phyloP scores from a whole-genome alignment of 495 filamentous ascomycete species.

The Diplogelasinospora grovesii region DNA sequence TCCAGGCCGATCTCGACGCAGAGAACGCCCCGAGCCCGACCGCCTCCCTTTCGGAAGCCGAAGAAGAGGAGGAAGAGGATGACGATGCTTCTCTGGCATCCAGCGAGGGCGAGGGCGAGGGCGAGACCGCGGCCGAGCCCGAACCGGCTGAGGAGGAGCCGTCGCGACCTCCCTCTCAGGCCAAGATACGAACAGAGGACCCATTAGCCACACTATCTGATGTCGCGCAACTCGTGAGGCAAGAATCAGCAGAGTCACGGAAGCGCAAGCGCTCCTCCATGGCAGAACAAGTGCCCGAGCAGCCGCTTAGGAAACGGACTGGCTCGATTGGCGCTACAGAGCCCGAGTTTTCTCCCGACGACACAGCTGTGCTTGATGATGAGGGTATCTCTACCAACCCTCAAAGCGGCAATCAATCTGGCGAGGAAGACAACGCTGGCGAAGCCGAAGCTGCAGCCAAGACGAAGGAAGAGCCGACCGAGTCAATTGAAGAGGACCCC shows the following conservation, averaged over 20 bases:
- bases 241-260: slow-evolving; percentile 33
- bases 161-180: slow-evolving; percentile 15
- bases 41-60: slow-evolving; percentile 38
- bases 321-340: slow-evolving; percentile 36
- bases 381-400: slow-evolving; percentile 33
- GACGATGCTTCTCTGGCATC: slow-evolving; percentile 29
- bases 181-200: slow-evolving; percentile 22
- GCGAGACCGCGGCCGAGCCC: slow-evolving; percentile 20
- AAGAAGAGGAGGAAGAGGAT: slow-evolving; percentile 34
- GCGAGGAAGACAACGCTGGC: slow-evolving; percentile 32
- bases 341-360: slow-evolving; percentile 27
- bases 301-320: slow-evolving; percentile 53
- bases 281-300: slow-evolving; percentile 42
- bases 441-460: slow-evolving; percentile 15
- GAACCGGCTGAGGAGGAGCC: slow-evolving; percentile 13
- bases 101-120: slow-evolving; percentile 28
- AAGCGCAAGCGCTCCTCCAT: slow-evolving; percentile 46
- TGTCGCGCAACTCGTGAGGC: slow-evolving; percentile 6
- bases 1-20: slow-evolving; percentile 27
- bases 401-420: slow-evolving; percentile 34
- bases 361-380: slow-evolving; percentile 37
- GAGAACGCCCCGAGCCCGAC: slow-evolving; percentile 33
- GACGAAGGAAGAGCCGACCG: slow-evolving; percentile 17
- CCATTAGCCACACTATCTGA: slow-evolving; percentile 12
- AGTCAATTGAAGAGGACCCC: slow-evolving; percentile 22